Evolutionary conservation across 1,284 basidiomycete genomes (phyloP).

Genomic region (Malassezia caprae): DNA sequence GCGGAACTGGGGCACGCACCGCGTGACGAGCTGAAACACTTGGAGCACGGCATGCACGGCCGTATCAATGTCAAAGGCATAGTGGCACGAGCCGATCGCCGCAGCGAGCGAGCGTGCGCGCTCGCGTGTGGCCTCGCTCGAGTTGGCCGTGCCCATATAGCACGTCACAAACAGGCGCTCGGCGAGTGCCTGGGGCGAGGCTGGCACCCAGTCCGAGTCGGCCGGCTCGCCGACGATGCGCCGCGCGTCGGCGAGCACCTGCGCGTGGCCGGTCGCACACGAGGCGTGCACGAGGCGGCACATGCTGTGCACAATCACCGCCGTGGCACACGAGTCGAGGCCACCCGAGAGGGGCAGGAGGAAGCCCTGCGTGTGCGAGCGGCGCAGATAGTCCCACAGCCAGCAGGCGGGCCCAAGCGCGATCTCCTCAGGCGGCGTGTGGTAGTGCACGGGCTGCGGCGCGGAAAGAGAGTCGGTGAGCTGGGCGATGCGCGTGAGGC

Average conservation of each 20-base stretch:
- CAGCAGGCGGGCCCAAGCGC: constrained; percentile 97
- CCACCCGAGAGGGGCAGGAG: constrained; percentile 95
- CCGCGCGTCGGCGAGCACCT: constrained; percentile 81
- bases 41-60: constrained; percentile 72
- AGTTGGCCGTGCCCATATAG: constrained; percentile 98
- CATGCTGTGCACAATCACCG: constrained; percentile 92
- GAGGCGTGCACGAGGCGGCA: constrained; percentile 73
- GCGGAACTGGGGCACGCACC: constrained; percentile 69
- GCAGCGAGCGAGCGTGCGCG: constrained; percentile 75
- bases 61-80: constrained; percentile 91
- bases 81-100: constrained; percentile 66
- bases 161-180: constrained; percentile 87
- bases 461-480: background rate
- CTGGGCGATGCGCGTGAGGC: constrained; percentile 47
- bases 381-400: constrained; percentile 96
- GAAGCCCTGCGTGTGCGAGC: constrained; percentile 87
- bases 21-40: constrained; percentile 75
- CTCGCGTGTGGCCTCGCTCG: constrained; percentile 70
- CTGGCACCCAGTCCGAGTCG: constrained; percentile 69
- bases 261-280: constrained; percentile 58
- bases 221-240: constrained; percentile 75
- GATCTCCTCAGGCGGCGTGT: constrained; percentile 80
- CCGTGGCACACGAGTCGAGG: constrained; percentile 92
- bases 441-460: constrained; percentile 12
- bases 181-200: constrained; percentile 74